phyloP scores from a whole-genome alignment of 2,329 filamentous ascomycete species.

The Botrytis fragariae region DNA sequence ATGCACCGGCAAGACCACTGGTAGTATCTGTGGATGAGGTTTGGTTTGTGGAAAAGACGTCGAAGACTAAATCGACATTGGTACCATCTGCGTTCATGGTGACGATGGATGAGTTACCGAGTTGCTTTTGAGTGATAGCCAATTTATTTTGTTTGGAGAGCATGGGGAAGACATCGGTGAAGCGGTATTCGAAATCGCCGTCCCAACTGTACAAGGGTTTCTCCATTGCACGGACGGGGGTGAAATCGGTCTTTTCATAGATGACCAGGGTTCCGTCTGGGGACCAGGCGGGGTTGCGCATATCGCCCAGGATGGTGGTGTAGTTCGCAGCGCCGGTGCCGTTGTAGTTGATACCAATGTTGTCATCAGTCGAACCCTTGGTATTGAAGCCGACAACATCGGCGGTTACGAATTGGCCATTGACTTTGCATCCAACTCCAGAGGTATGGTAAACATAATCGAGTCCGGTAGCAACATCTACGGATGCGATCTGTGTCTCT shows the following conservation, averaged over 20 bases:
- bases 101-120: slow-evolving; percentile 43
- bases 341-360: slow-evolving; percentile 29
- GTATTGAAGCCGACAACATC: slow-evolving; percentile 26
- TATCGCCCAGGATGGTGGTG: slow-evolving; percentile 19
- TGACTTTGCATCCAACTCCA: slow-evolving; percentile 25
- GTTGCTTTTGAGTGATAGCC: slow-evolving; percentile 42
- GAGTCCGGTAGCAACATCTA: slow-evolving; percentile 43
- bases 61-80: slow-evolving; percentile 34
- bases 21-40: slow-evolving; percentile 14
- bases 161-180: slow-evolving; percentile 45
- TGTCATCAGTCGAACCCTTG: slow-evolving; percentile 19
- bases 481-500: slow-evolving; percentile 39
- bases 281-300: slow-evolving; percentile 30
- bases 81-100: slow-evolving; percentile 30
- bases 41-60: slow-evolving; percentile 21
- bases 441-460: slow-evolving; percentile 36
- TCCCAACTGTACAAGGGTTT: slow-evolving; percentile 44
- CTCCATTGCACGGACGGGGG: slow-evolving; percentile 39
- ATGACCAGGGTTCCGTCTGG: slow-evolving; percentile 28
- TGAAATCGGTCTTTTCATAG: slow-evolving; percentile 33
- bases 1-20: slow-evolving; percentile 41
- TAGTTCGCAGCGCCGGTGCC: slow-evolving; percentile 3
- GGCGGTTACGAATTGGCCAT: slow-evolving; percentile 22
- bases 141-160: slow-evolving; percentile 32
- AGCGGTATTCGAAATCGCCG: slow-evolving; percentile 43